Evolutionary conservation across 345 rosid genomes (phyloP).

Genomic region (Reutealis trisperma): DNA sequence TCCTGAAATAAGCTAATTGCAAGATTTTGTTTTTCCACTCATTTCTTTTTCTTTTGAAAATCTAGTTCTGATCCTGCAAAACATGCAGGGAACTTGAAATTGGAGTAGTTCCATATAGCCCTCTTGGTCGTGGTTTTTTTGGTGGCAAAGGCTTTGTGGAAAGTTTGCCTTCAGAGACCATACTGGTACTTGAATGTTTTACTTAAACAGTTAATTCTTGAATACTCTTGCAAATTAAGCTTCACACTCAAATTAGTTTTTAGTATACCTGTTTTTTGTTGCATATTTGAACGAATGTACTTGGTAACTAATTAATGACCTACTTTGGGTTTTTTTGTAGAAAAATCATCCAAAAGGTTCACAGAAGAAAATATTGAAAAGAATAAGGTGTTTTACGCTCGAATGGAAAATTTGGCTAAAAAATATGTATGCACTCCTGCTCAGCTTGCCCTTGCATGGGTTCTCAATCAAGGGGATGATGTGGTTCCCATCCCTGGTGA

Average conservation of each 20-base stretch:
- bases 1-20: neutral
- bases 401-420: conserved; percentile 28
- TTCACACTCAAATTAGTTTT: neutral
- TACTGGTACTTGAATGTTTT: neutral
- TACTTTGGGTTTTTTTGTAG: no score
- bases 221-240: neutral
- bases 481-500: no score
- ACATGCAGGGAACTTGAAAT: conserved; percentile 17
- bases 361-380: conserved; percentile 23
- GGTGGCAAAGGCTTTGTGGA: conserved; percentile 16
- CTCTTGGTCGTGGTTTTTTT: conserved; percentile 24
- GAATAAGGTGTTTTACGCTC: conserved; percentile 27
- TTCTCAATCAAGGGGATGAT: no score
- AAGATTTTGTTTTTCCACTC: neutral
- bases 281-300: conserved; percentile 1
- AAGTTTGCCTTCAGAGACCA: neutral
- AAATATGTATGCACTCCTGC: conserved; percentile 30
- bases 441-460: conserved; percentile 17
- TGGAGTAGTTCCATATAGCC: conserved; percentile 20
- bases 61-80: neutral
- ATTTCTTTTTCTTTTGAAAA: neutral
- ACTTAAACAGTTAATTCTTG: no score
- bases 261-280: neutral
- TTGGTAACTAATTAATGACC: no score
- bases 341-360: conserved; percentile 9